Base-by-base conservation (phyloP, 768 basidiomycete genomes). In the Russula sp. region DNA sequence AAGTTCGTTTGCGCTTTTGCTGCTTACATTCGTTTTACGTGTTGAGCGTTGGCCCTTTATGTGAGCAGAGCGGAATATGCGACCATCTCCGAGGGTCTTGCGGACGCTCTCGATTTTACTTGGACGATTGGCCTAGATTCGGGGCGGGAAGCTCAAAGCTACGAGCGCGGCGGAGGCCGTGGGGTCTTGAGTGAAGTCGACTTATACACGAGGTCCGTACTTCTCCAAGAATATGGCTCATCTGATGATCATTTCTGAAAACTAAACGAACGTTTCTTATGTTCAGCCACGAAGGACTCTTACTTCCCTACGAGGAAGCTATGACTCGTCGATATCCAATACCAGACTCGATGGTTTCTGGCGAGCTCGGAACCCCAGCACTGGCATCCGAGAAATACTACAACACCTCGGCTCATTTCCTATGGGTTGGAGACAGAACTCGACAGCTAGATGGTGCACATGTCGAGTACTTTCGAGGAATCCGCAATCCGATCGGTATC, bases 351-450 rank as follows among this genome's bases (percentile, higher is more conserved):
- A 59, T 46, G 7, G 44, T 22, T 30, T 53, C 62, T 30, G 32
- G 38, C 34, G 57, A 62, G 54, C 11, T 57, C 67, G 59, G 58
- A 50, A 48, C 54, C 5, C n/a, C 50, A 3, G 34, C 53, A 38
- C 67, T 34, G 5, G 34, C 53, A 34, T 65, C 38, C 8, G 78
- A 75, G 50, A 85, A 81, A 42, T 83, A 81, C 73, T 98, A 96
- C 76, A 96, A 98, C 73, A 90, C 91, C 18, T 92, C 92, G 3
- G 91, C 93, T 9, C 94, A 95, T 74, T 96, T 97, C 76, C 75
- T 98, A 56, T 99, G 96, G 96, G 92, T 99, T 59, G 96, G 96
- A 0, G 97, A 99, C 76, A 85, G 96, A 57, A 99, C 96, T 5
- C 79, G 96, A 46, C 92, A 96, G 75, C 79, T 98, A 0, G 83